Evolutionary conservation across 2,329 filamentous ascomycete genomes (phyloP).

Genomic region (Arthrobotrys iridis): DNA sequence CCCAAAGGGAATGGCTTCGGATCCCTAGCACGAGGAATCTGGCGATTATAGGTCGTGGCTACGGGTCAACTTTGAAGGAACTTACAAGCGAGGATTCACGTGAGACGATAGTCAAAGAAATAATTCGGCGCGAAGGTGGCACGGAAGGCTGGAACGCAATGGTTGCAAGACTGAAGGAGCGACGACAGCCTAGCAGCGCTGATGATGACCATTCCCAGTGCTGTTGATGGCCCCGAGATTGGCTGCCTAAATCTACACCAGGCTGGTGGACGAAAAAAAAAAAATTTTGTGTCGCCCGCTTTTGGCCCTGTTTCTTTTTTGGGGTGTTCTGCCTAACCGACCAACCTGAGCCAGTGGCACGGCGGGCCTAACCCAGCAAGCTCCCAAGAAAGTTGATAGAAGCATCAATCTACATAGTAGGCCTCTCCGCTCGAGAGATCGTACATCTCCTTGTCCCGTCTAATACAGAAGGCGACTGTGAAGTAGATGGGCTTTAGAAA

Average conservation of each 20-base stretch:
- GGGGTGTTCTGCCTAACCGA: neutral
- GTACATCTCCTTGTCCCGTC: no score
- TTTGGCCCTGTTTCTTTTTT: neutral
- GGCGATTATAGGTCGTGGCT: conserved; percentile 75
- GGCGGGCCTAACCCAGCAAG: no score
- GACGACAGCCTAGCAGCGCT: conserved; percentile 2
- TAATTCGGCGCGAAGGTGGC: conserved; percentile 41
- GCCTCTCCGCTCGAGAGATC: no score
- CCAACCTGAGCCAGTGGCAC: no score
- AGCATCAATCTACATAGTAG: no score
- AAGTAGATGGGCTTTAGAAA: no score
- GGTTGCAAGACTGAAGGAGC: conserved; percentile 12
- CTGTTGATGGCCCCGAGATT: neutral
- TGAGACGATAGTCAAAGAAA: conserved; percentile 22
- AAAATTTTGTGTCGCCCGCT: neutral
- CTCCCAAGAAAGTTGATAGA: no score
- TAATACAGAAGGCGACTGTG: no score
- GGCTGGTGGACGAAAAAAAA: neutral
- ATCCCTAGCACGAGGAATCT: conserved; percentile 93
- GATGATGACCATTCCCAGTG: conserved; percentile 22
- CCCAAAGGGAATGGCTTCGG: conserved; percentile 84
- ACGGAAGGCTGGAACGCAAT: conserved; percentile 41
- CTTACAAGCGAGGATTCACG: neutral
- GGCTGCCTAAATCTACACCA: conserved; percentile 21
- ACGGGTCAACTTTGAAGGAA: neutral